phyloP scores from a whole-genome alignment of 495 filamentous ascomycete genomes.

The Trichoderma gamsii region DNA sequence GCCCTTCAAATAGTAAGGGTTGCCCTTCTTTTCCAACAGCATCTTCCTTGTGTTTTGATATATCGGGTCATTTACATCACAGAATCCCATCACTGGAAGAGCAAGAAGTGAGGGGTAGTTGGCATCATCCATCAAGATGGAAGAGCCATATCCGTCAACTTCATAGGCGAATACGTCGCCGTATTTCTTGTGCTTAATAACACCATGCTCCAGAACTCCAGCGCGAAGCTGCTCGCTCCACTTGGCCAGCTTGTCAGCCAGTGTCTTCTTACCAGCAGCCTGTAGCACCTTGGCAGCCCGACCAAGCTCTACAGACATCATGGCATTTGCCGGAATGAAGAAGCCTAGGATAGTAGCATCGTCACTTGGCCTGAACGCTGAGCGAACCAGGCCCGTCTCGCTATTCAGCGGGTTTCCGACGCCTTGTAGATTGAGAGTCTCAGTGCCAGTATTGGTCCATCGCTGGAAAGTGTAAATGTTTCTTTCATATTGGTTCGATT shows the following conservation, averaged over 20 bases:
- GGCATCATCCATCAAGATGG: slow-evolving; percentile 94
- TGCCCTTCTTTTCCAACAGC: slow-evolving; percentile 70
- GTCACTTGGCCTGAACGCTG: slow-evolving; percentile 93
- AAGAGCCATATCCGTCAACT: slow-evolving; percentile 90
- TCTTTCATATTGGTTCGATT: slow-evolving; percentile 53
- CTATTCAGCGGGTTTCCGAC: slow-evolving; percentile 85
- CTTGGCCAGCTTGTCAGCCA: slow-evolving; percentile 51
- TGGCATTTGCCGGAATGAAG: slow-evolving; percentile 93
- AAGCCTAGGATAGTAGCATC: slow-evolving; percentile 95
- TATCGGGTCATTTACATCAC: slow-evolving; percentile 54
- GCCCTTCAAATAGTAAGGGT: slow-evolving; percentile 85
- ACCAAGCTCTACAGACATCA: slow-evolving; percentile 87
- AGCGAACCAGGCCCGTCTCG: slow-evolving; percentile 79
- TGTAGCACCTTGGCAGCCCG: slow-evolving; percentile 65
- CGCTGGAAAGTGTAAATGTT: slow-evolving; percentile 88
- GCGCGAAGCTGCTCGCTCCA: slow-evolving; percentile 63
- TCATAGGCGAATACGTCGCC: slow-evolving; percentile 94
- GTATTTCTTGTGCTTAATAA: slow-evolving; percentile 74
- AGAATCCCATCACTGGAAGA: slow-evolving; percentile 82
- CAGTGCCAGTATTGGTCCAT: slow-evolving; percentile 72
- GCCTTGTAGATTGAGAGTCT: slow-evolving; percentile 77
- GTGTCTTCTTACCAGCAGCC: slow-evolving; percentile 45
- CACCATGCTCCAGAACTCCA: slow-evolving; percentile 83
- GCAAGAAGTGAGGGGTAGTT: slow-evolving; percentile 89
- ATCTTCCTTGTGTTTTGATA: slow-evolving; percentile 92